These are phyloP conservation scores for Kazachstania kunashirensis DNA, from an alignment of 805 yeast genomes.

Conservation along the genomic window DNA sequence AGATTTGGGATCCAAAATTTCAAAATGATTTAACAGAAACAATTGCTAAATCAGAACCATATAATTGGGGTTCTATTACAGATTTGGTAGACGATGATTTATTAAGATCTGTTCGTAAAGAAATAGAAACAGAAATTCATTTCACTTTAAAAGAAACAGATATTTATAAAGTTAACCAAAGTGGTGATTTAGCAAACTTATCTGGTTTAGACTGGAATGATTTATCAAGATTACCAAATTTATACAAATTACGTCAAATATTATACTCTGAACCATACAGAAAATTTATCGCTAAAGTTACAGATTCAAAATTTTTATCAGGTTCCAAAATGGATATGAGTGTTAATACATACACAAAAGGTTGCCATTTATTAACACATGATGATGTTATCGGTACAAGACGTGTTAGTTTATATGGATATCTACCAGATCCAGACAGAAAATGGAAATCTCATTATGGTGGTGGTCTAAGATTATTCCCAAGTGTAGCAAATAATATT, in stretches of 20 bases:
- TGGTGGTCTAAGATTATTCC: conserved; percentile 81
- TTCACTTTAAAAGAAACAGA: conserved; percentile 96
- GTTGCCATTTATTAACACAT: conserved; percentile 89
- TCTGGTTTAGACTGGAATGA: conserved; percentile 78
- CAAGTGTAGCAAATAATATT: conserved; percentile 78
- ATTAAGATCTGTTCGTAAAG: conserved; percentile 70
- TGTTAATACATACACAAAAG: conserved; percentile 80
- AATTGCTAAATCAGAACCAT: conserved; percentile 60
- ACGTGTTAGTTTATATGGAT: conserved; percentile 83
- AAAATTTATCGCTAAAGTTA: conserved; percentile 61
- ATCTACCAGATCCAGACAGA: conserved; percentile 85
- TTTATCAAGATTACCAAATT: conserved; percentile 57
- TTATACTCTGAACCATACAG: conserved; percentile 81
- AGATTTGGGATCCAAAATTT: conserved; percentile 39
- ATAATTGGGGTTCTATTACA: conserved; percentile 78
- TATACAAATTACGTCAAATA: conserved; percentile 74
- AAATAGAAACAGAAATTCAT: conserved; percentile 71
- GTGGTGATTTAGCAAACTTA: conserved; percentile 84
- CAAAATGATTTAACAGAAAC: conserved; percentile 32
- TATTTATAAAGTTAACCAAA: conserved; percentile 84
- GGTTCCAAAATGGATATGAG: conserved; percentile 91
- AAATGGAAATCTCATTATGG: conserved; percentile 89
- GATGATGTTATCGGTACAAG: conserved; percentile 97
- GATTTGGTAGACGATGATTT: conserved; percentile 68
- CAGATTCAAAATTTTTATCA: conserved; percentile 81